Conservation (phyloP, 108 stramenopile species). For the Skeletonema grethae region DNA sequence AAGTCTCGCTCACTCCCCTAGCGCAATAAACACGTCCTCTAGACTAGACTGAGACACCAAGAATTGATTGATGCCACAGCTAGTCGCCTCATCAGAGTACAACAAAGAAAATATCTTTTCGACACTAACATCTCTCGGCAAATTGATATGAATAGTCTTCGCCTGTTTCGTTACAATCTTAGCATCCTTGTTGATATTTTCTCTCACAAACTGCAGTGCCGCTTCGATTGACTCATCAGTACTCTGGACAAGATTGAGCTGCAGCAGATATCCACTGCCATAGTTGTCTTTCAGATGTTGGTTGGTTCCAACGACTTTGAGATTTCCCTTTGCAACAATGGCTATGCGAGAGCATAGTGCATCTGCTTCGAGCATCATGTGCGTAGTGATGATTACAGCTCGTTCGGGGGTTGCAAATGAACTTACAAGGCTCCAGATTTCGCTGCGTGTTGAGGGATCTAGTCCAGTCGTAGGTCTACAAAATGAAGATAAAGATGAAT, state of each 20-base stretch:
- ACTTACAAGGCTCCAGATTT: slow-evolving; percentile 57
- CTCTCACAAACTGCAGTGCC: slow-evolving; percentile 46
- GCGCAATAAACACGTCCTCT: slow-evolving; percentile 63
- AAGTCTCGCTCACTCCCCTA: slow-evolving; percentile 38
- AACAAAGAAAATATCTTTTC: slow-evolving; percentile 46
- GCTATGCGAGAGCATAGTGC: slow-evolving; percentile 88
- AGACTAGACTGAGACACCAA: slow-evolving; percentile 62
- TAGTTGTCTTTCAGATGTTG: slow-evolving; percentile 80
- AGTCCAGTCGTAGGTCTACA: slow-evolving; percentile 52
- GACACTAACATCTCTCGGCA: slow-evolving; percentile 47
- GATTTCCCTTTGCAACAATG: slow-evolving; percentile 80
- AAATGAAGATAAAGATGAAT: background rate
- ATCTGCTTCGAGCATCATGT: slow-evolving; percentile 96
- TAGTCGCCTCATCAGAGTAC: slow-evolving; percentile 35
- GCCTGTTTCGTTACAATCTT: slow-evolving; percentile 46
- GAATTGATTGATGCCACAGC: slow-evolving; percentile 63
- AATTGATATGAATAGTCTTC: slow-evolving; percentile 57
- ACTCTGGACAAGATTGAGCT: slow-evolving; percentile 50
- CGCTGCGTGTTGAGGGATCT: slow-evolving; percentile 67
- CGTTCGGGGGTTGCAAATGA: slow-evolving; percentile 58
- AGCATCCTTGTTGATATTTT: slow-evolving; percentile 47
- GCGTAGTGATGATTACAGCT: slow-evolving; percentile 86
- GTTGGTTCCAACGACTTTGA: slow-evolving; percentile 77
- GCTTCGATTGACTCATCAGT: slow-evolving; percentile 32
- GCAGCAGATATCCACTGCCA: slow-evolving; percentile 57